Evolutionary conservation across 768 basidiomycete species (phyloP).

Genomic region (Agaricus sinodeliciosus): DNA sequence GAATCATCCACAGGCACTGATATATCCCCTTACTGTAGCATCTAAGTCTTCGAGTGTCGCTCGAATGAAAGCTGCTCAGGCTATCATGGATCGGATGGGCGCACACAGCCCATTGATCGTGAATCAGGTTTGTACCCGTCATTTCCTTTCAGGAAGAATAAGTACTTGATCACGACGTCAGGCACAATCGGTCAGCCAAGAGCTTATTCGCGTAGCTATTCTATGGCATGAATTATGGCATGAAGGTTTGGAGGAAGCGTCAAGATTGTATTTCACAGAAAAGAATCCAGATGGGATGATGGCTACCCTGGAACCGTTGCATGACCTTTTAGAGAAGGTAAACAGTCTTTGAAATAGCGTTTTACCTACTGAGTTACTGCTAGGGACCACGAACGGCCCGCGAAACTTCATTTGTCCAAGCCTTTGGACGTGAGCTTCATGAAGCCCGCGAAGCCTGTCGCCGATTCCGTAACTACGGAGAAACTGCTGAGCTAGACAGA

Average conservation of each 20-base stretch:
- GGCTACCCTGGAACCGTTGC: slow-evolving; percentile 82
- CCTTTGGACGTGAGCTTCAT: slow-evolving; percentile 85
- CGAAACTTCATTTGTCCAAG: slow-evolving; percentile 92
- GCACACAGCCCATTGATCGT: slow-evolving; percentile 88
- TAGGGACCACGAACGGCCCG: slow-evolving; percentile 92
- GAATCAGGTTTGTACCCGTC: slow-evolving; percentile 54
- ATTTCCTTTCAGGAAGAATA: not conserved
- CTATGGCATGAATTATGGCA: slow-evolving; percentile 99
- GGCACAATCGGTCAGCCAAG: slow-evolving; percentile 67
- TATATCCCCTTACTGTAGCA: slow-evolving; percentile 93
- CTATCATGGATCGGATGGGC: slow-evolving; percentile 88
- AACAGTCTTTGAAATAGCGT: slow-evolving; percentile 16
- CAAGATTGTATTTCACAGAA: slow-evolving; percentile 92
- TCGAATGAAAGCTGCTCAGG: slow-evolving; percentile 77
- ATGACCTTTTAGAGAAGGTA: slow-evolving; percentile 86
- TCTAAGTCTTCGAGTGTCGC: slow-evolving; percentile 87
- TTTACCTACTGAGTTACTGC: slow-evolving; percentile 3
- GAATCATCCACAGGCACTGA: slow-evolving; percentile 94
- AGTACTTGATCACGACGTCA: not conserved
- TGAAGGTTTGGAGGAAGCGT: slow-evolving; percentile 96
- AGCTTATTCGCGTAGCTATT: slow-evolving; percentile 95
- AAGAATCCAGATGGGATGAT: slow-evolving; percentile 98
- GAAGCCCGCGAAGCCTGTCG: slow-evolving; percentile 91
- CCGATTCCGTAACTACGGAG: slow-evolving; percentile 79
- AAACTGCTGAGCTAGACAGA: slow-evolving; percentile 85